Percentiles rank a stretch among this genome's conserved stretches.
Evolutionary conservation across 495 filamentous ascomycete species (phyloP).

Genomic region (Aspergillus affinis): DNA sequence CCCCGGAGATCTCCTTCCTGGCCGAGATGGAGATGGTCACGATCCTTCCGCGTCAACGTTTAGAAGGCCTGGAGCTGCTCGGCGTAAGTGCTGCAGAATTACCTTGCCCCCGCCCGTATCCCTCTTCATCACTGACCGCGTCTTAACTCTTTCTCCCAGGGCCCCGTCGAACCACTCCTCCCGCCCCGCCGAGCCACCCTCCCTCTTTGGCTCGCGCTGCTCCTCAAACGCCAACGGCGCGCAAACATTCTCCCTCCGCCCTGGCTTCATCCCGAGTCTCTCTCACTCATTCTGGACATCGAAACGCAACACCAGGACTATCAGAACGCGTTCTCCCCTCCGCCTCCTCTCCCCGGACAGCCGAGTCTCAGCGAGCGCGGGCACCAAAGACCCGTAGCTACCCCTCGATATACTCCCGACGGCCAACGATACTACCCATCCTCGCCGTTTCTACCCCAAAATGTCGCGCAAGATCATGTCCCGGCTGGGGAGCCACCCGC

Average conservation of each 20-base stretch:
- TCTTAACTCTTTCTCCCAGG: conserved; percentile 48
- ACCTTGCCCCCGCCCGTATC: neutral
- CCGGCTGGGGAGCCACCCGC: conserved; percentile 45
- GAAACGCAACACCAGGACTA: conserved; percentile 66
- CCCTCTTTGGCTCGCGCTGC: conserved; percentile 95
- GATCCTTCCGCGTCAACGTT: conserved; percentile 83
- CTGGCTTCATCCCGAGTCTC: conserved; percentile 76
- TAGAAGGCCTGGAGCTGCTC: conserved; percentile 81
- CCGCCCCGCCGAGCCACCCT: conserved; percentile 79
- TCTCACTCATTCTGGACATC: conserved; percentile 71
- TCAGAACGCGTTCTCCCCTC: conserved; percentile 68
- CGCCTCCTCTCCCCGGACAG: conserved; percentile 60
- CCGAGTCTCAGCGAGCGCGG: conserved; percentile 33
- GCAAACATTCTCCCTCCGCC: conserved; percentile 90
- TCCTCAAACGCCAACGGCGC: conserved; percentile 91
- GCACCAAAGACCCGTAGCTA: conserved; percentile 28
- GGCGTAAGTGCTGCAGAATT: conserved; percentile 57
- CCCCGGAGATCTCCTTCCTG: conserved; percentile 88
- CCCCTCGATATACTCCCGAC: conserved; percentile 41
- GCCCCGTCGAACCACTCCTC: conserved; percentile 68
- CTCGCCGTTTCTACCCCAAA: conserved; percentile 45
- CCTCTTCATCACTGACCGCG: neutral
- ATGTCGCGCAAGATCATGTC: conserved; percentile 32
- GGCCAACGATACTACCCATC: conserved; percentile 41
- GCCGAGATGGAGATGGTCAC: conserved; percentile 97